phyloP scores from a whole-genome alignment of 73 alveolate species.

The Paramecium primaurelia region DNA sequence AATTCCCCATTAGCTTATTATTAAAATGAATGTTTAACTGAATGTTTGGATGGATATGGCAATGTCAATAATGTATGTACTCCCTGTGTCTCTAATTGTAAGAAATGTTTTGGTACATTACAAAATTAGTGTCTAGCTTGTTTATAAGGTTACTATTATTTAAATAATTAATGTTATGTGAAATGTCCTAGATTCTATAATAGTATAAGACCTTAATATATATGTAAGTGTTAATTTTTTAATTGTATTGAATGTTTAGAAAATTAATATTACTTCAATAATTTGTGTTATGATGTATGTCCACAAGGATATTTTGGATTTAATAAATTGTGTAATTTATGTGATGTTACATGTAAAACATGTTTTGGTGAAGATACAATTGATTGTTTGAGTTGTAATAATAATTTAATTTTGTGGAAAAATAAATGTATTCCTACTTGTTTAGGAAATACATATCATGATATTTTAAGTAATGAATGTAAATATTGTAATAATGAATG shows the following conservation, averaged over 20 bases:
- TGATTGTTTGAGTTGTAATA: neutral
- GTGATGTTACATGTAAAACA: neutral
- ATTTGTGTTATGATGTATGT: neutral
- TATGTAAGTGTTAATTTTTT: neutral
- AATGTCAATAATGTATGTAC: neutral
- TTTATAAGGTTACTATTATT: neutral
- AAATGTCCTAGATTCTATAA: neutral
- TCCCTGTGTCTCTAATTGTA: neutral
- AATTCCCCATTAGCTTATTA: neutral
- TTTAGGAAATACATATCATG: neutral
- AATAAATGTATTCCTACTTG: neutral
- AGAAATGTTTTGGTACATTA: neutral
- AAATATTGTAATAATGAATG: neutral
- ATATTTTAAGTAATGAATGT: neutral
- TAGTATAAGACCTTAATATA: neutral
- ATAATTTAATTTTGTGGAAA: neutral
- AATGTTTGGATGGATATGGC: neutral
- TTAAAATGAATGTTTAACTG: conserved; percentile 8
- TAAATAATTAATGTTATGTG: neutral
- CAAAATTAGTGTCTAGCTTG: neutral
- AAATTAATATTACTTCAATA: neutral
- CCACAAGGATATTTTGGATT: neutral
- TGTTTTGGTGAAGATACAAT: neutral
- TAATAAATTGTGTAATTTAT: neutral
- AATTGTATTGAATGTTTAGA: neutral